Percentiles rank a stretch among this genome's conserved stretches.
Evolutionary conservation across 345 rosid species (phyloP).

Genomic region (Salix exigua): DNA sequence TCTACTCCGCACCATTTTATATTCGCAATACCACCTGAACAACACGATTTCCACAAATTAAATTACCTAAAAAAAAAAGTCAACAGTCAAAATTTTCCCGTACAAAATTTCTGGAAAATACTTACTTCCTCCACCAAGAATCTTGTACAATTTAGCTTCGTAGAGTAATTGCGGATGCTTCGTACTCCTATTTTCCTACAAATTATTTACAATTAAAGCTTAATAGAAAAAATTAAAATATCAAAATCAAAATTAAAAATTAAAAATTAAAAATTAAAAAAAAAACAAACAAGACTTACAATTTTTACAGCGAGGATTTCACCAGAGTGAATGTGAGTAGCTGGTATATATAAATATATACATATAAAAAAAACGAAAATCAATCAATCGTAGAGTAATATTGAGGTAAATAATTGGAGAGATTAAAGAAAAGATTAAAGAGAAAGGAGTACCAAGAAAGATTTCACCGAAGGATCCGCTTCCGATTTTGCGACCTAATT

Average conservation of each 20-base stretch:
- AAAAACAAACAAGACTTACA: constrained; percentile 55
- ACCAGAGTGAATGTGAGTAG: constrained; percentile 79
- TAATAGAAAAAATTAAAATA: not conserved
- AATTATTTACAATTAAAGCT: not conserved
- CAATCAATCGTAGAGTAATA: not conserved
- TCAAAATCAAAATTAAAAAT: not conserved
- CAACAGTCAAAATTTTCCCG: not conserved
- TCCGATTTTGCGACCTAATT: constrained; percentile 92
- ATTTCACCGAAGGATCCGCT: constrained; percentile 97
- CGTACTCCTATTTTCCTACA: constrained; percentile 74
- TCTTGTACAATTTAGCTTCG: constrained; percentile 75
- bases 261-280: not conserved
- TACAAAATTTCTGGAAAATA: not conserved
- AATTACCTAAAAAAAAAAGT: not conserved
- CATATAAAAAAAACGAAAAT: not conserved
- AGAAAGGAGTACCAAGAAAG: constrained; percentile 52
- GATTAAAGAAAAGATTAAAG: not conserved
- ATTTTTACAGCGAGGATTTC: constrained; percentile 95
- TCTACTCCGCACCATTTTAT: constrained; percentile 87
- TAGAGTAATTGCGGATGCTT: constrained; percentile 86
- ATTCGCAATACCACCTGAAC: constrained; percentile 74
- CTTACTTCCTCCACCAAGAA: constrained; percentile 92
- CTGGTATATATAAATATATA: constrained; percentile 29
- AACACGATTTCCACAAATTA: constrained; percentile 1
- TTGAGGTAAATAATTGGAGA: not conserved